Evolutionary conservation across 192 early-diverging fungal species (phyloP).

Genomic region (Pecoramyces ruminantium): DNA sequence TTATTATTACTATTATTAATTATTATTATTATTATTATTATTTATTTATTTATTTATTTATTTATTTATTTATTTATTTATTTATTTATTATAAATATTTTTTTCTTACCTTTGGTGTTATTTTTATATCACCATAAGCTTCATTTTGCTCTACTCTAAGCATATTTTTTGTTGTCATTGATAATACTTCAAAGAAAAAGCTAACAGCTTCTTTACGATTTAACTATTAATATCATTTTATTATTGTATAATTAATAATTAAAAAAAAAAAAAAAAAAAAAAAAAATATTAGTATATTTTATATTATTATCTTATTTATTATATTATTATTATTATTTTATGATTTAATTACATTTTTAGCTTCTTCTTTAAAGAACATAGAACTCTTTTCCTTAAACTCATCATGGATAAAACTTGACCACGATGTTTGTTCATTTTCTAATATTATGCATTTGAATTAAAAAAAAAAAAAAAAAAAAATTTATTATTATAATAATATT

Average conservation of each 20-base stretch:
- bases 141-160: neutral
- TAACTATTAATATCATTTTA: too few species aligned
- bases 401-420: neutral
- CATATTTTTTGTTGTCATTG: neutral
- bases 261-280: too few species aligned
- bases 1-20: conserved; percentile 9
- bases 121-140: neutral
- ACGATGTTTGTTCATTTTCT: neutral
- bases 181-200: neutral
- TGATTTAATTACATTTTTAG: neutral
- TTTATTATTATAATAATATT: too few species aligned
- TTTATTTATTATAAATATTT: neutral
- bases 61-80: neutral
- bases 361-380: neutral
- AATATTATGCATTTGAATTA: too few species aligned
- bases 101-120: neutral
- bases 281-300: too few species aligned
- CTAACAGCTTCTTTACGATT: neutral
- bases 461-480: too few species aligned
- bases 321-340: neutral
- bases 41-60: too few species aligned
- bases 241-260: too few species aligned
- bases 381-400: neutral
- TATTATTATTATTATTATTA: neutral
- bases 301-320: too few species aligned